Evolutionary conservation across 805 yeast species (phyloP), one percentile per base, ranked within the genome.

Genomic region (Torulaspora indica): DNA sequence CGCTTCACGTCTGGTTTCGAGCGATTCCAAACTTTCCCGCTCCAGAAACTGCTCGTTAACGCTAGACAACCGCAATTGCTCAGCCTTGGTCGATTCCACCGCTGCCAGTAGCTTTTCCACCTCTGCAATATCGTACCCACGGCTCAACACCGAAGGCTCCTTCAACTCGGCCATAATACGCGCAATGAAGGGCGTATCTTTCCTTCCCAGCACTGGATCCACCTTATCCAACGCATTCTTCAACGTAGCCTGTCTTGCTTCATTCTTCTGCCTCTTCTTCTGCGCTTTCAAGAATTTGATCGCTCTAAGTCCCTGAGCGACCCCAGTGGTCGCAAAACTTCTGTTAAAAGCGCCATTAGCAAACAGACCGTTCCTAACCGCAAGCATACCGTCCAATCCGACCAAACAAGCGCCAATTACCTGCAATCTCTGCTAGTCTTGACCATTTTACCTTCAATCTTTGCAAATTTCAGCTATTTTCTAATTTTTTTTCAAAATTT

Each of bases 201-300:
- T 66, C 44, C 73, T 74, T 8, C 97, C 97, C 42, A 89, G 73
- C 4, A 90, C 95, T 1, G 97, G 97, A 65, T 90, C 97, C 24
- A 85, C 75, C 42, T 67, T 64, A 40, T 69, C 74, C 24, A 57
- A 38, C 6, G 58, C 46, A 15, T 48, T 54, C 39, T 54, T 51
- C n/a, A 63, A 38, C 14, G 46, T 48, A 6, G 55, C 52, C 43
- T 66, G 70, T 34, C 59, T 62, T n/a, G 62, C 65, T 38, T 58
- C 60, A 49, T 67, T 67, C 45, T 58, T 50, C 40, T 61, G 68
- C 51, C 59, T 61, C 34, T 52, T 58, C 46, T 58, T 61, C 36
- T 64, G 68, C 9, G 69, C 58, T 38, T 61, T 64, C 40, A 62
- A 46, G 46, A 57, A 64, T 40, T 55, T 58, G 34, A 56, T 51